These are phyloP conservation scores for Aegilops tauschii DNA, from an alignment of 176 grass and related monocot genomes.

Conservation along the genomic window DNA sequence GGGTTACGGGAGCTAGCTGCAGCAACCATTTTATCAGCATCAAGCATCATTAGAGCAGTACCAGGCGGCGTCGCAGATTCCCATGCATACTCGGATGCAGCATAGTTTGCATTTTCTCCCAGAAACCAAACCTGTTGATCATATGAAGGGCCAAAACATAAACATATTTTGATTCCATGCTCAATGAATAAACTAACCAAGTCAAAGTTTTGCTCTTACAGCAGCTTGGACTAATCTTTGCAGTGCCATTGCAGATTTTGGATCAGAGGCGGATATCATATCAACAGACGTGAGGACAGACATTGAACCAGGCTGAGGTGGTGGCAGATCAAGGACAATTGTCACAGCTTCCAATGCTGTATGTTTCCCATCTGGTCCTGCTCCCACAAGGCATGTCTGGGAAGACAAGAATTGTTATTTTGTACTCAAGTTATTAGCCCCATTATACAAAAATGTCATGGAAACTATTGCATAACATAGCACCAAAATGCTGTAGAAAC, in stretches of 20 bases:
- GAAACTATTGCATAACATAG: slow-evolving; percentile 2
- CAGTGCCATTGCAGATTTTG: slow-evolving; percentile 98
- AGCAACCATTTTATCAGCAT: slow-evolving; percentile 99
- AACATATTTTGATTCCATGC: slow-evolving; percentile 20
- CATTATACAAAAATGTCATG: background rate
- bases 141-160: slow-evolving; percentile 22
- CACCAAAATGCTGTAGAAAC: background rate
- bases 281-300: slow-evolving; percentile 85
- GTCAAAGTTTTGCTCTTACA: slow-evolving; percentile 52
- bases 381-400: slow-evolving; percentile 97
- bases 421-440: background rate
- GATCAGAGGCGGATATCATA: slow-evolving; percentile 93
- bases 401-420: slow-evolving; percentile 29
- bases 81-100: slow-evolving; percentile 99
- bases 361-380: slow-evolving; percentile 99
- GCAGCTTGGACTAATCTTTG: slow-evolving; percentile 98
- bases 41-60: slow-evolving; percentile 99
- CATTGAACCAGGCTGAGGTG: slow-evolving; percentile 91
- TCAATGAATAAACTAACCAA: slow-evolving; percentile 31
- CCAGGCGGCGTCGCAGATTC: slow-evolving; percentile 94
- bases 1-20: slow-evolving; percentile 98
- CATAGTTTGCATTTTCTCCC: slow-evolving; percentile 99
- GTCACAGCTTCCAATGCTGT: slow-evolving; percentile 98
- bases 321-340: slow-evolving; percentile 96
- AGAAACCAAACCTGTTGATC: slow-evolving; percentile 92